Base-by-base conservation (phyloP, 228 moss, liverwort and hornwort genomes). In the Sphagnum fallax region DNA sequence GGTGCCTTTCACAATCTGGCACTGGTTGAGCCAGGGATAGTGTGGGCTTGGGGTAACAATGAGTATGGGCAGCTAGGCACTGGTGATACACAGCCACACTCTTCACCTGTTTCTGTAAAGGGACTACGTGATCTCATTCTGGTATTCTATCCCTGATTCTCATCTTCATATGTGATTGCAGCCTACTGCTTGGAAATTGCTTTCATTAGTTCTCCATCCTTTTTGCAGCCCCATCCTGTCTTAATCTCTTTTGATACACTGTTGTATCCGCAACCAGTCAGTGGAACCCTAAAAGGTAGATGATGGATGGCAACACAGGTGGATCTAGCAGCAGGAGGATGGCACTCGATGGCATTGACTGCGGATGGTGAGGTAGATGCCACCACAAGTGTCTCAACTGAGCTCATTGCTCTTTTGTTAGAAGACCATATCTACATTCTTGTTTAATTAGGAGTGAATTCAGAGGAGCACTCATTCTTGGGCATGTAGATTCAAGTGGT, bases 1-100 rank as follows among this genome's bases (percentile, higher is more conserved):
- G 87, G 87, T 11, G 87, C 87, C 16, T 87, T 87, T 63, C 87
- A 87, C 74, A 87, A 87, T 69, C 73, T 87, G 66, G 87, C 83
- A 10, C 70, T 87, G n/a, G 62, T 83, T 15, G 81, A 87, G 62
- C 74, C 78, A 4, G 87, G 87, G 60, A 67, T 76, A 64, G 76
- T 83, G 49, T 81, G 83, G 83, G 79, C 83, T 5, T 87, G 87
- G 87, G 87, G 87, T 68, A 83, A 87, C 60, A 87, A 87, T 48
- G 87, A 87, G 65, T 87, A 87, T 65, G 87, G 87, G 62, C 87
- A 87, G 69, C 77, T 87, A 13, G 87, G 87, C 57, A 79, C 67
- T 58, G 87, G 87, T 67, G 81, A 87, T 69, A 87, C 87, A 11
- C 87, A 87, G 72, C 83, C 87, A n/a, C 87, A 77, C 53, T 78